Percentiles rank a stretch among this genome's conserved stretches.
Evolutionary conservation across 768 basidiomycete genomes (phyloP).

Genomic region (Boletus patriciae): DNA sequence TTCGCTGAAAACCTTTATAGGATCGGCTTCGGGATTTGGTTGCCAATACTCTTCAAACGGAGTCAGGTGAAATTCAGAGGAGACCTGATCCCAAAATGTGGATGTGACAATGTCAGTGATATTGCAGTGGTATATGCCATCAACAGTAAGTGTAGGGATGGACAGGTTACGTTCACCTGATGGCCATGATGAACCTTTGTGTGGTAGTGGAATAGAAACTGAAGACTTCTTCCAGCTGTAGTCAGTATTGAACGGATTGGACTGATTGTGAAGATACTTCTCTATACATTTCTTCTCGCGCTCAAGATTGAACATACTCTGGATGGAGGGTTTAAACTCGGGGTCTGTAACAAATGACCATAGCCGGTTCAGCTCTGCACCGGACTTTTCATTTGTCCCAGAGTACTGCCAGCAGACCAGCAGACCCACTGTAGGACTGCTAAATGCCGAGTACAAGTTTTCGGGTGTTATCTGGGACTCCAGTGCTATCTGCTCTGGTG

Average conservation of each 20-base stretch:
- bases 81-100: not conserved
- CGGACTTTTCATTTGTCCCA: slow-evolving; percentile 31
- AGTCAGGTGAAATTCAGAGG: not conserved
- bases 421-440: slow-evolving; percentile 18
- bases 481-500: not conserved
- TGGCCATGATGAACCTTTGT: not conserved
- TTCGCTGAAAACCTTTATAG: not conserved
- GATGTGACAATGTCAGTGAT: slow-evolving; percentile 7
- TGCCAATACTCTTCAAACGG: slow-evolving; percentile 7
- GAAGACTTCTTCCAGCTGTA: slow-evolving; percentile 5
- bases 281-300: not conserved
- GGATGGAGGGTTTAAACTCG: slow-evolving; percentile 18
- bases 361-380: slow-evolving; percentile 26
- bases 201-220: not conserved
- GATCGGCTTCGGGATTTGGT: not conserved
- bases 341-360: slow-evolving; percentile 26
- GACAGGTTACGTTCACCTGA: not conserved
- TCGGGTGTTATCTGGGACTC: slow-evolving; percentile 35
- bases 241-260: not conserved
- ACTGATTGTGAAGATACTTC: slow-evolving; percentile 3
- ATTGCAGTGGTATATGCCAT: not conserved
- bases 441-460: slow-evolving; percentile 16
- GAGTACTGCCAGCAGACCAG: slow-evolving; percentile 35
- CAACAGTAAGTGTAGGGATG: not conserved
- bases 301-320: slow-evolving; percentile 13